A percentile compares a stretch with the other conserved stretches of the same genome.
Evolutionary conservation across 352 stramenopile species (phyloP).

Genomic region (Aphanomyces stellatus): DNA sequence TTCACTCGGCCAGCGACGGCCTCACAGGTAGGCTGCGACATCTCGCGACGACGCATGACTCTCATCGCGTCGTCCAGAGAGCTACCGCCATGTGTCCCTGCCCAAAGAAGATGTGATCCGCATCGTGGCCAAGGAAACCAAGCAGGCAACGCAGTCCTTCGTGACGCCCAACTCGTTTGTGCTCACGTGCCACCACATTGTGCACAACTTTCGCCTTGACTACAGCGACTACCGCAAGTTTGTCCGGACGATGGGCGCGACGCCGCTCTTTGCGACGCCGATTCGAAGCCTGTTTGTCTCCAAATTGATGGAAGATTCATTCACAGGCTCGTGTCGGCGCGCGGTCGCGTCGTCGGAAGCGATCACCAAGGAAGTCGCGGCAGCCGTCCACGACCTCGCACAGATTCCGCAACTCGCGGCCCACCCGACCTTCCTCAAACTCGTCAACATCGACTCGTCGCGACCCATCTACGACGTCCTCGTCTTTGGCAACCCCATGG

Average conservation of each 20-base stretch:
- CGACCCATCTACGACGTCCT: background rate
- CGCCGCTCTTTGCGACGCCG: background rate
- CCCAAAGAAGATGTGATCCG: constrained; percentile 14
- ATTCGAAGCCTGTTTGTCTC: background rate
- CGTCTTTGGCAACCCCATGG: background rate
- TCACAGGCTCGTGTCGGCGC: background rate
- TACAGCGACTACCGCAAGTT: constrained; percentile 7
- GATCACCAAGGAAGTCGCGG: constrained; percentile 12
- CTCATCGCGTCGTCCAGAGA: background rate
- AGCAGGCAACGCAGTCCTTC: background rate
- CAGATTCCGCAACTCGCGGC: constrained; percentile 7
- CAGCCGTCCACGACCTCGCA: background rate
- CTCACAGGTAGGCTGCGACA: background rate
- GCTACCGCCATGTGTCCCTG: constrained; percentile 11
- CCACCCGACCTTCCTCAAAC: constrained; percentile 3
- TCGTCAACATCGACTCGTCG: background rate
- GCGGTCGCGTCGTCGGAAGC: constrained; percentile 1
- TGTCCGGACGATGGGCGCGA: background rate
- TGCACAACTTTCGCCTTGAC: background rate
- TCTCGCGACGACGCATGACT: background rate
- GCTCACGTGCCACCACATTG: background rate
- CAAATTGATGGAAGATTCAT: constrained; percentile 4
- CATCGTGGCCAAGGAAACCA: constrained; percentile 6
- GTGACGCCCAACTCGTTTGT: background rate
- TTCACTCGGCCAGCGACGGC: constrained; percentile 11